A percentile compares a stretch with the other conserved stretches of the same genome.
phyloP scores from a whole-genome alignment of 495 filamentous ascomycete species.

The Penicillium antarcticum region DNA sequence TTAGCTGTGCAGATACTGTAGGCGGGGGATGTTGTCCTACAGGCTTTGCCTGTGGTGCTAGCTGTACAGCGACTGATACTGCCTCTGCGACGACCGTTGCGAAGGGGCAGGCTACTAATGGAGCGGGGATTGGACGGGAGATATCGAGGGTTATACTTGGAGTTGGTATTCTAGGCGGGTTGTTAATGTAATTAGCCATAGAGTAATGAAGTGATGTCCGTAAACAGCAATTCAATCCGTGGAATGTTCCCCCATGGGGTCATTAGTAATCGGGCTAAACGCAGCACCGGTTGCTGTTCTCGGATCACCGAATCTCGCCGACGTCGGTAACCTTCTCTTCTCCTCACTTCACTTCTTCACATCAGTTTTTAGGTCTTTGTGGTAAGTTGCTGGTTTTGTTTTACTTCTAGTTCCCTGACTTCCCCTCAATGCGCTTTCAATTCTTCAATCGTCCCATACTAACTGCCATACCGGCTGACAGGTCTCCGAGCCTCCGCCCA shows the following conservation, averaged over 20 bases:
- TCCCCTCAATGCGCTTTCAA: too few species aligned
- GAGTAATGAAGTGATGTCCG: constrained; percentile 1
- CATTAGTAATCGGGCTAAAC: constrained; percentile 15
- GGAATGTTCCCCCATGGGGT: constrained; percentile 12
- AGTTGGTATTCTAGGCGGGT: constrained; percentile 7
- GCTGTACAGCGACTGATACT: constrained; percentile 57
- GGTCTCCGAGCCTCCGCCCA: constrained; percentile 22
- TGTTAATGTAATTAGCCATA: constrained; percentile 13
- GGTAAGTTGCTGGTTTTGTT: constrained; percentile 5
- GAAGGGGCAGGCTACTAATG: constrained; percentile 47
- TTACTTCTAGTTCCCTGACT: not conserved
- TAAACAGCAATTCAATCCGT: constrained; percentile 3
- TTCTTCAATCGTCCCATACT: not conserved
- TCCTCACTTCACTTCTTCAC: constrained; percentile 9
- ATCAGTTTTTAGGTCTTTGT: constrained; percentile 11
- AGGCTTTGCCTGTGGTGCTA: constrained; percentile 70
- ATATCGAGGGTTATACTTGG: constrained; percentile 5
- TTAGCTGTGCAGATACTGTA: constrained; percentile 59
- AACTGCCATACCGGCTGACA: not conserved
- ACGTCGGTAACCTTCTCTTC: constrained; percentile 18
- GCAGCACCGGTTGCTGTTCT: constrained; percentile 10
- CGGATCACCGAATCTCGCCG: constrained; percentile 25
- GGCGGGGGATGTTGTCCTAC: constrained; percentile 78
- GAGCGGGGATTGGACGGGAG: not conserved
- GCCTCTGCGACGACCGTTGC: constrained; percentile 51